Evolutionary conservation across 2,329 filamentous ascomycete species (phyloP), one percentile per base, ranked within the genome.

Genomic region (Pestalotiopsis sp.): DNA sequence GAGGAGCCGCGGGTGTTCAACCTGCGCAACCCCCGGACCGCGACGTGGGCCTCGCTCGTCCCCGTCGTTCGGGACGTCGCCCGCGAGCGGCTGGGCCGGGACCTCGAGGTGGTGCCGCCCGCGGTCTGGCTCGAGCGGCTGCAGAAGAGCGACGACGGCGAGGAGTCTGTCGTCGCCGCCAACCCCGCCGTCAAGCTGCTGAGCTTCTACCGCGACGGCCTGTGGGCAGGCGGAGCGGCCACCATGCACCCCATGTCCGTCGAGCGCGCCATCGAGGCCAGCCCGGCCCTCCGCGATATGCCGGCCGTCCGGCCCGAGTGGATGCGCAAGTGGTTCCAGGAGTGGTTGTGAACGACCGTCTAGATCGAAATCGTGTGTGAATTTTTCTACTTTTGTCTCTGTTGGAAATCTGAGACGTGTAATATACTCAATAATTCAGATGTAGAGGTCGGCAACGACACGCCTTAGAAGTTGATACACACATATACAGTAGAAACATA

Each of bases 1-100:
- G 25, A 25, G 25, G 25, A 25, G 25, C 25, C 25, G 25, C 25
- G 3, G 13, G 74, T 59, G 20, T 59, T 59, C 57, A 59, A 59
- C 23, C 11, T 59, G 20, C 57, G 57, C 20, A 59, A 59, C 17
- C 57, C 57, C 4, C 4, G 27, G 11, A 7, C 17, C 57, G 14
- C 27, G 13, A 17, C 57, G 11, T 59, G 57, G 57, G 23, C 11
- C 11, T 11, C 23, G 57, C 57, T 59, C 5, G 11, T 59, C 20
- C 57, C 25, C 12, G 23, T 59, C 20, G 45, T 52, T n/a, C 17
- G n/a, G 56, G 56, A 58, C 25, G 56, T 58, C 14, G 25, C 25
- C 57, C 9, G 27, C 4, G 27, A 27, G 17, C 57, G 27, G 11
- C 23, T 27, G 4, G 57, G 17, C 14, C 12, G 25, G 23, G 7